Evolutionary conservation across 805 yeast species (phyloP), one percentile per base, ranked within the genome.

Genomic region (Pichia paraexigua): DNA sequence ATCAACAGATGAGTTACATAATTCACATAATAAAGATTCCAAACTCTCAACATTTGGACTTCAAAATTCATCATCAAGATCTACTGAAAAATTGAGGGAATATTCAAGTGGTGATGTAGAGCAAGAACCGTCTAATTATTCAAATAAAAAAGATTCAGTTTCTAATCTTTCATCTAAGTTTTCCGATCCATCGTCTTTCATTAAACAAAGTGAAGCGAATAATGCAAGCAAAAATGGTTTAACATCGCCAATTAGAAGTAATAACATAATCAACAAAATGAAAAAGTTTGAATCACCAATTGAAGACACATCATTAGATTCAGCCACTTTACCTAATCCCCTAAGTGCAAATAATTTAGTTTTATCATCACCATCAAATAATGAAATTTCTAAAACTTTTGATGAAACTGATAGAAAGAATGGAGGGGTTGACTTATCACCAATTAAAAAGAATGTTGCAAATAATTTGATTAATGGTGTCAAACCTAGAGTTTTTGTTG

Each of bases 381-480:
- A 43, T 30, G 41, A 52, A 51, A 39, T 54, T 27, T 50, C 60
- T 2, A 58, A 58, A 28, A 65, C 63, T 2, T 63, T 66, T 49
- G 64, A 62, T 27, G 64, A 64, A 51, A 64, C 67, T 58, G 66
- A 65, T 35, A 63, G 62, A 1, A 66, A 53, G 25, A 63, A 66
- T 54, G 59, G 62, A 37, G 43, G 51, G n/a, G 41, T 28, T 37
- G 51, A 46, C 22, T 32, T 3, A 3, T 13, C 35, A 12, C 35
- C 37, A 15, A 25, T 17, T 37, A 41, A 48, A 28, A 25, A 13
- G 17, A 44, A 45, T 17, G 20, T 11, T 25, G 8, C 12, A 3
- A 35, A 28, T 18, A 25, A 45, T 20, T 20, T 15, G 15, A 21
- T 25, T 10, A 27, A 25, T 11, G 40, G 18, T 15, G 7, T n/a